These are phyloP conservation scores for Vicia villosa DNA, from an alignment of 306 rosid species.

Conservation along the genomic window DNA sequence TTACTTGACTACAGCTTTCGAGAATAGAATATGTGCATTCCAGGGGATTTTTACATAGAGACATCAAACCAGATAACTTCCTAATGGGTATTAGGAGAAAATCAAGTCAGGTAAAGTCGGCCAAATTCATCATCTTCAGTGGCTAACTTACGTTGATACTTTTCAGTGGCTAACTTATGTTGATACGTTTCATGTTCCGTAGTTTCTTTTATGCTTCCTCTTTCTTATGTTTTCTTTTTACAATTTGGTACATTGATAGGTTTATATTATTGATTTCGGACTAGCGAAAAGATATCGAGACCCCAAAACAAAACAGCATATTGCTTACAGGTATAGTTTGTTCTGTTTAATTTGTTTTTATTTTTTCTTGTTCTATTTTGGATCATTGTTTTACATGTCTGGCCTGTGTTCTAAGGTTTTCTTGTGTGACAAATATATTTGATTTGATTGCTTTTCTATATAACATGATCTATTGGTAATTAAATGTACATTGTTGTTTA, in stretches of 20 bases:
- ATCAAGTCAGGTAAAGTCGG: conserved; percentile 73
- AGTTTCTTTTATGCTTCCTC: conserved; percentile 21
- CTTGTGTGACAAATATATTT: not conserved
- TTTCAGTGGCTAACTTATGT: too few relatives aligned
- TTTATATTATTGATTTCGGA: conserved; percentile 81
- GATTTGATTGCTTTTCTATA: conserved; percentile 12
- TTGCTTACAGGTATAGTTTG: conserved; percentile 70
- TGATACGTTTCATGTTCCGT: too few relatives aligned
- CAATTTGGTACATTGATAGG: conserved; percentile 48
- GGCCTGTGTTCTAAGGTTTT: conserved; percentile 15
- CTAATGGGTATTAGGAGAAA: conserved; percentile 95
- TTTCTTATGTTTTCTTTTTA: conserved; percentile 21
- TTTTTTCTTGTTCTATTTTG: conserved; percentile 30
- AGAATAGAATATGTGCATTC: conserved; percentile 70
- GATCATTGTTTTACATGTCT: conserved; percentile 22
- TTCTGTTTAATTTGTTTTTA: not conserved
- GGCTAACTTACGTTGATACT: conserved; percentile 12
- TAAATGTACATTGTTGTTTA: conserved; percentile 8
- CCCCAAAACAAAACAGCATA: conserved; percentile 66
- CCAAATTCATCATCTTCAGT: conserved; percentile 20
- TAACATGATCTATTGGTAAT: not conserved
- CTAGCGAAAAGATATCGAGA: conserved; percentile 80
- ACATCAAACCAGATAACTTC: conserved; percentile 96
- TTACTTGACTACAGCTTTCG: conserved; percentile 51
- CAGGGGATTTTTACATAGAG: conserved; percentile 88